These are phyloP conservation scores for Torulaspora quercuum DNA, from an alignment of 805 yeast species.

Conservation along the genomic window DNA sequence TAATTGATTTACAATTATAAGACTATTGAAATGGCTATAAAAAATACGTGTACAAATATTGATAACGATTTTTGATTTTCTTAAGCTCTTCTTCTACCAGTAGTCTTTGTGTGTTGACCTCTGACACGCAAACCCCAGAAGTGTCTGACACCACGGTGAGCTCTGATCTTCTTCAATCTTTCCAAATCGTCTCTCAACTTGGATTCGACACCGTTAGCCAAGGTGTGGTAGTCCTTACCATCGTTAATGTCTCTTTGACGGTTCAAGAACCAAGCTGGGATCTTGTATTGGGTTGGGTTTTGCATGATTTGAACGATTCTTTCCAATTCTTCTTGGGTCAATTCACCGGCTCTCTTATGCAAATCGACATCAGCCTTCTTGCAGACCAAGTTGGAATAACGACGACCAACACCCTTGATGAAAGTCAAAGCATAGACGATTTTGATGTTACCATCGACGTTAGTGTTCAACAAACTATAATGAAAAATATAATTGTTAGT, in stretches of 20 bases:
- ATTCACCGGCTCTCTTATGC: slow-evolving; percentile 99
- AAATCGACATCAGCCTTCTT: slow-evolving; percentile 99
- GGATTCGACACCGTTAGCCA: slow-evolving; percentile 98
- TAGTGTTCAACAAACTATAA: slow-evolving; percentile 95
- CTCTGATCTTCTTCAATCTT: slow-evolving; percentile 99
- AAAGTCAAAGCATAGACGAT: slow-evolving; percentile 99
- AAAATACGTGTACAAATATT: slow-evolving; percentile 11
- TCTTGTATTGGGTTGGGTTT: slow-evolving; percentile 98
- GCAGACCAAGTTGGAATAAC: slow-evolving; percentile 99
- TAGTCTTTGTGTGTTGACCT: slow-evolving; percentile 99
- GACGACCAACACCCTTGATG: slow-evolving; percentile 99
- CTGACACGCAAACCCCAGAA: slow-evolving; percentile 99
- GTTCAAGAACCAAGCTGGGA: slow-evolving; percentile 99
- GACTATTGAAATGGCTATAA: slow-evolving; percentile 12
- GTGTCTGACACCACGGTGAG: slow-evolving; percentile 99
- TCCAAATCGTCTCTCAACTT: slow-evolving; percentile 99
- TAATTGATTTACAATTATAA: slow-evolving; percentile 12
- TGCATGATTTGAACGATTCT: slow-evolving; percentile 99
- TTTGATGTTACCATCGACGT: slow-evolving; percentile 99
- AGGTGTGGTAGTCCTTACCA: slow-evolving; percentile 98
- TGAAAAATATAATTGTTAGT: slow-evolving; percentile 38
- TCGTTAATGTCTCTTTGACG: slow-evolving; percentile 98
- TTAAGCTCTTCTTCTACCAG: slow-evolving; percentile 81
- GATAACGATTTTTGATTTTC: slow-evolving; percentile 9
- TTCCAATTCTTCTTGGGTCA: slow-evolving; percentile 99